Conservation (phyloP, 768 basidiomycete genomes). For the Holtermanniella nyarrowii region DNA sequence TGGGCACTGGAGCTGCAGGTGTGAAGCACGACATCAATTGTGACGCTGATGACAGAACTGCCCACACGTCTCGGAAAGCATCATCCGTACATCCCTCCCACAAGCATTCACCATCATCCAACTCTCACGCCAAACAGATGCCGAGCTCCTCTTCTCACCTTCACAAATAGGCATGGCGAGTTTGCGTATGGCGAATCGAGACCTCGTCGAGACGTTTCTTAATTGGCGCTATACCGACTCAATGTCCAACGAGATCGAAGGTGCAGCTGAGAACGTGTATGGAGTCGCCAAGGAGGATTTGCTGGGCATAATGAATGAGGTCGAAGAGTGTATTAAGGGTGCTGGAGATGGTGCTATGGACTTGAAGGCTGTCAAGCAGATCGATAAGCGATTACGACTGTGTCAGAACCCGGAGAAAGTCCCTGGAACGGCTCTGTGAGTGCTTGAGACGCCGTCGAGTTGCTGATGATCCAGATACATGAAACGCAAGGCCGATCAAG, state of each 20-base stretch:
- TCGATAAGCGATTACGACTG: conserved; percentile 71
- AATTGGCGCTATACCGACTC: conserved; percentile 11
- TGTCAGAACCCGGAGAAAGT: conserved; percentile 97
- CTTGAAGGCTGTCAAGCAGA: conserved; percentile 72
- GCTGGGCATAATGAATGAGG: conserved; percentile 44
- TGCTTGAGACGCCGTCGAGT: conserved; percentile 6
- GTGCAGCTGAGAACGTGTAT: conserved; percentile 1
- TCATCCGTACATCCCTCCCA: conserved; percentile 54
- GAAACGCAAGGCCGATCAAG: conserved; percentile 37
- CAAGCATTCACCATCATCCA: conserved; percentile 58
- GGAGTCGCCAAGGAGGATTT: conserved; percentile 21
- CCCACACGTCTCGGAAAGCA: conserved; percentile 47
- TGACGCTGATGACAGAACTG: conserved; percentile 45
- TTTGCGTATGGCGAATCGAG: conserved; percentile 56
- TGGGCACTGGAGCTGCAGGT: conserved; percentile 38
- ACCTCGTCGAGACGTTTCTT: conserved; percentile 41
- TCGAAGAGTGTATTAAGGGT: conserved; percentile 51
- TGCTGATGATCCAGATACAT: conserved; percentile 31
- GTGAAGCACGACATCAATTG: conserved; percentile 2
- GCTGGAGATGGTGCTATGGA: conserved; percentile 55
- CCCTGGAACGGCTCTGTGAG: conserved; percentile 55
- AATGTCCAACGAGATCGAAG: neutral
- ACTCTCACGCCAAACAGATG: conserved; percentile 77
- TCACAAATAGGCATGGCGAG: conserved; percentile 85
- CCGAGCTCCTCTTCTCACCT: conserved; percentile 81